Evolutionary conservation across 257 asterid genomes (phyloP), one percentile per base, ranked within the genome.

Genomic region (Solanum bulbocastanum): DNA sequence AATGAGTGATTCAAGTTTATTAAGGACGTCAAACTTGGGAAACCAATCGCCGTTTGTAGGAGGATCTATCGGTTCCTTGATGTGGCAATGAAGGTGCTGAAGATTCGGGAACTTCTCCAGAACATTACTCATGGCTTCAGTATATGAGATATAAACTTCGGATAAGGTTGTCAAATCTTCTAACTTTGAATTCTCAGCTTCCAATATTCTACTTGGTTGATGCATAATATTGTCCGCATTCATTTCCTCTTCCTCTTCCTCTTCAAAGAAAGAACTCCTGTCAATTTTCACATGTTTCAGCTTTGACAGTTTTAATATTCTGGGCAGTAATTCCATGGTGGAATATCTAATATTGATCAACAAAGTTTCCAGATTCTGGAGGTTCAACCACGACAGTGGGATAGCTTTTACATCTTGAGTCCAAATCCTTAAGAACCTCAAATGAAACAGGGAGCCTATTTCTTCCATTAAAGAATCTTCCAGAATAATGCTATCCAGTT

Each of bases 81-180:
- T 35, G 27, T 0, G 0, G 84, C 87, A 87, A 27, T 33, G 23
- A 52, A 83, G 40, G 35, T 52, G 74, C 14, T 40, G 33, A 14
- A 88, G 87, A 83, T 58, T 35, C 6, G 87, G 87, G 36, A 58
- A 73, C 32, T 20, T 32, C 30, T 44, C 42, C 66, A 88, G 10
- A 32, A 12, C 22, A 52, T 32, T 32, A 30, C 2, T 6, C 8
- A 0, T 25, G 5, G 3, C 62, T n/a, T 27, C 73, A 36, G 16
- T 3, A 71, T 46, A 37, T 33, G 84, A n/a, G 22, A 83, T 33
- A 13, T 0, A 3, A 44, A 83, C 15, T 5, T 4, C 0, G 4
- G 84, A 84, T 16, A 88, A 40, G 0, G 74, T 72, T 72, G 5
- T 36, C 8, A 66, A 56, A 3, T 32, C 8, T 6, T 83, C 15